Base-by-base conservation (phyloP, 2,329 filamentous ascomycete species). In the Bipolaris sorokiniana region DNA sequence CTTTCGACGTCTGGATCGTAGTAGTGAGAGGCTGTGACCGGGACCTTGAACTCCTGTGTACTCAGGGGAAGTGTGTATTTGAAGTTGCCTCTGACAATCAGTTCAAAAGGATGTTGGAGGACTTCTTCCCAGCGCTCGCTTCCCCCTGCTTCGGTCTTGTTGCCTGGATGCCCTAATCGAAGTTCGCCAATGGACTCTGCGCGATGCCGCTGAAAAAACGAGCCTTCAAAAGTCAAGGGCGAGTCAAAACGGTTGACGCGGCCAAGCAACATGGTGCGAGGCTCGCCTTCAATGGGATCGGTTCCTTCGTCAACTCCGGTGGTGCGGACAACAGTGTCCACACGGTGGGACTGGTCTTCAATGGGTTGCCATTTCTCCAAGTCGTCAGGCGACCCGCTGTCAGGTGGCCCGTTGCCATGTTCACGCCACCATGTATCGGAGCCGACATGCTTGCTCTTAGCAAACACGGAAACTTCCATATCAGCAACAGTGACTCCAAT, bases 391-490 rank as follows among this genome's bases (percentile, higher is more conserved):
- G 48, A 46, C 13, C 59, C 62, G 7, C 66, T 62, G 6, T 68
- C 70, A 51, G 26, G 26, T 3, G 26, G 50, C 11, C 61, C 62
- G 7, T 67, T 63, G 7, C 69, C 70, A 51, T 78, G 75, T 26
- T 78, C 73, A 5, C 74, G 72, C 77, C 76, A 79, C 74, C 72
- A 78, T 41, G 63, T 69, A 54, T 84, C 82, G 10, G 80, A 82
- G n/a, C 91, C 90, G 11, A 94, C 90, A 72, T 94, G 90, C 58
- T 90, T 91, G 58, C 92, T 97, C 77, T 96, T 97, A 28, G 95
- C 95, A 76, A 98, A 98, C 31, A 99, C 85, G 69, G 96, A 92
- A 55, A 98, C 83, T 73, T 98, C 92, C 71, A 96, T 89, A 45
- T 93, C 88, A 62, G 90, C 88, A 36, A 99, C 87, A 2, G 90